Evolutionary conservation across 257 asterid species (phyloP), one percentile per base, ranked within the genome.

Genomic region (Striga asiatica): DNA sequence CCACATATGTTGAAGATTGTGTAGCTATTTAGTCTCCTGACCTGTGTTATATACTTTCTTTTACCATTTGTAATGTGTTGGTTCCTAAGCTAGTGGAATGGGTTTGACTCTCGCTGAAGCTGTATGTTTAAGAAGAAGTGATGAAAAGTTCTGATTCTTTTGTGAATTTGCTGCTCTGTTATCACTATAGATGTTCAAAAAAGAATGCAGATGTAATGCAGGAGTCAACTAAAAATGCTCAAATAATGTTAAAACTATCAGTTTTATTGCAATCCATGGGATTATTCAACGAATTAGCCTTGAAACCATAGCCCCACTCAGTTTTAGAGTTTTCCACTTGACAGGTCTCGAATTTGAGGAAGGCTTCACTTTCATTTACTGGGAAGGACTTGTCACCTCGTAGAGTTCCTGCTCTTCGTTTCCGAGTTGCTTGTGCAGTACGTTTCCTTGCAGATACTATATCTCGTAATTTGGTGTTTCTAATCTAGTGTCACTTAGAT

Each of bases 341-440:
- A 65, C 77, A 75, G 89, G 77, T 65, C 16, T 63, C 74, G 10
- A 72, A 58, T 37, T 64, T 66, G 59, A 70, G 67, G 68, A 62
- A 27, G 62, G 48, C 72, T 27, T 75, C 85, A 18, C 66, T 81
- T 22, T 75, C 82, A 11, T 75, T 78, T 69, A 60, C 60, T 19
- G 80, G 89, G 48, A 75, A 67, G 63, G 63, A 69, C 67, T 70
- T 73, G 64, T 46, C 57, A 19, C 55, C 78, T 29, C 64, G 61
- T 37, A 75, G 73, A 70, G 62, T 71, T 74, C 83, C 82, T 32
- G 63, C 76, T 10, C 82, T 71, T 16, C 87, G 89, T 49, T 77
- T 88, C 81, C 74, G 76, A 18, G 67, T 84, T 66, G 60, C 88
- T 49, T 88, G 94, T 59, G 73, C 76, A 16, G 98, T 85, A 75